Conservation (phyloP, 495 filamentous ascomycete genomes). For the Penicillium verhagenii region DNA sequence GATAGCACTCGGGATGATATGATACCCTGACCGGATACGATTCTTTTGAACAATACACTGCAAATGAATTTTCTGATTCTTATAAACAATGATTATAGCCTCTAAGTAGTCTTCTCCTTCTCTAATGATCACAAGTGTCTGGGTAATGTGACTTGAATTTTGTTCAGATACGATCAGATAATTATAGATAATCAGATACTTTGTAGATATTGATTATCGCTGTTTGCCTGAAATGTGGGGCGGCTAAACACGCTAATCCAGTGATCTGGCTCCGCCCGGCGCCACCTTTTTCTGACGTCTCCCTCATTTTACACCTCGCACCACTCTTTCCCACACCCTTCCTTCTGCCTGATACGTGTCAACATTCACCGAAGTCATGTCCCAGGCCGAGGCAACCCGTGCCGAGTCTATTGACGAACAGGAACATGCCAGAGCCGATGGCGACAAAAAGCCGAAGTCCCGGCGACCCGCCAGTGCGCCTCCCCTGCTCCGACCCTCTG, state of each 20-base stretch:
- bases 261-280: constrained; percentile 21
- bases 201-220: too few relatives aligned
- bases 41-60: constrained; percentile 14
- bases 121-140: too few relatives aligned
- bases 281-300: constrained; percentile 35
- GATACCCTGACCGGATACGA: constrained; percentile 33
- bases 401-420: constrained; percentile 51
- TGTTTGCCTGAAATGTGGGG: constrained; percentile 16
- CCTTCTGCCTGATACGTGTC: constrained; percentile 7
- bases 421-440: constrained; percentile 43
- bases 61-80: neutral
- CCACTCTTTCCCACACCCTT: constrained; percentile 1
- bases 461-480: constrained; percentile 78
- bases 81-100: neutral
- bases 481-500: constrained; percentile 3
- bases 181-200: too few relatives aligned
- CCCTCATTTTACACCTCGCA: constrained; percentile 9
- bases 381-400: constrained; percentile 43
- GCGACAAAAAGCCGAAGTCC: constrained; percentile 77
- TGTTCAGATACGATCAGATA: neutral
- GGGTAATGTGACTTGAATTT: too few relatives aligned
- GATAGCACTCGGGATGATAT: constrained; percentile 20
- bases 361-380: constrained; percentile 37
- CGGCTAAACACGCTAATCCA: constrained; percentile 8
- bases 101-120: too few relatives aligned